Base-by-base conservation (phyloP, 768 basidiomycete genomes). In the Dioszegia hungarica region DNA sequence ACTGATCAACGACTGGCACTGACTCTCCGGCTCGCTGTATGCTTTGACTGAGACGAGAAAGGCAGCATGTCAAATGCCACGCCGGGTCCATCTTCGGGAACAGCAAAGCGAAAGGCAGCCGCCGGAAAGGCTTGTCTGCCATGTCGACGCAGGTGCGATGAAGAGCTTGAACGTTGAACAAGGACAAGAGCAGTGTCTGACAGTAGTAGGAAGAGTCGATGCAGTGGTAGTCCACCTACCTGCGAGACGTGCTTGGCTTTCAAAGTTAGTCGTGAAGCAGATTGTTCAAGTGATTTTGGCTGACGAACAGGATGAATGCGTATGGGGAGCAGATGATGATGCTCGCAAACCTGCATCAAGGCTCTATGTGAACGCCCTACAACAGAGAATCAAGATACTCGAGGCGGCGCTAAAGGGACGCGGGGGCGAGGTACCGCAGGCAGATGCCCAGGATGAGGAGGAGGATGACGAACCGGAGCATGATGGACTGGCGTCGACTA, bases 201-300 rank as follows among this genome's bases (percentile, higher is more conserved):
- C 31, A 33, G 31, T 33, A 20, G 31, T 52, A 72, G 70, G 29
- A 50, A 63, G 45, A 59, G 57, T 22, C 69, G 69, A 45, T 74
- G 72, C 50, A 70, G 72, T 56, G 72, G 72, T 19, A 27, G 64
- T 2, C 57, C 56, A 38, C 72, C 72, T 1, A 54, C 56, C 1
- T 74, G 72, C 51, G 56, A 63, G 12, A 74, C 72, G 2, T 74
- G 72, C 41, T 45, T 46, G 28, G 64, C 62, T 14, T 72, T 66
- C 55, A 70, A 68, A 22, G 72, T 68, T 63, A 53, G 66, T 62
- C 12, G 9, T 28, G 1, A n/a, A n/a, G n/a, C n/a, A n/a, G n/a
- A n/a, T n/a, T 8, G 19, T 28, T 15, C n/a, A 41, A 46, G n/a
- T 9, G 25, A 40, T 17, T 40, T 24, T 2, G 22, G 41, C 39